Evolutionary conservation across 176 grass and related monocot genomes (phyloP).

Genomic region (Poa annua): DNA sequence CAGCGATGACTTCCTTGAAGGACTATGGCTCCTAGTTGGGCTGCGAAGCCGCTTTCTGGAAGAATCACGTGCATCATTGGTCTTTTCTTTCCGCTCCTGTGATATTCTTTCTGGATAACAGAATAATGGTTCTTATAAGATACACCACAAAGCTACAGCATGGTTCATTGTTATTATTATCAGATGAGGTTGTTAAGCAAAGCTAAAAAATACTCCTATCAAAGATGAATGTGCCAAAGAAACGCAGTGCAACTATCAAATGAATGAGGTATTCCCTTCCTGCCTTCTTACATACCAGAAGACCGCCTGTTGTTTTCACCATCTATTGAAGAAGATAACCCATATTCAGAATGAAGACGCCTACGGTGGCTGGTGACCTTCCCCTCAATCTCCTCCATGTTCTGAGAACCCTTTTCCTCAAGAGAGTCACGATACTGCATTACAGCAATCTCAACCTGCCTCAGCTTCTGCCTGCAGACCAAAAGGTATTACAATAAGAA

Average conservation of each 20-base stretch:
- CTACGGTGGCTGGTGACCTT: conserved; percentile 72
- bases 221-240: conserved; percentile 26
- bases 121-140: background rate
- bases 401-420: conserved; percentile 80
- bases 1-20: conserved; percentile 58
- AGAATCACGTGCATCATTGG: conserved; percentile 53
- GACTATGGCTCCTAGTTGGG: conserved; percentile 75
- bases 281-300: conserved; percentile 64
- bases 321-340: conserved; percentile 69
- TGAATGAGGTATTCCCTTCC: conserved; percentile 10
- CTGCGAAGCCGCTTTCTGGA: conserved; percentile 65
- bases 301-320: conserved; percentile 63
- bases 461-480: conserved; percentile 80
- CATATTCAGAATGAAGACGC: conserved; percentile 82
- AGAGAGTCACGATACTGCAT: conserved; percentile 92
- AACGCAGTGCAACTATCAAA: conserved; percentile 28
- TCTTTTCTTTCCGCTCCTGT: conserved; percentile 68
- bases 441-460: conserved; percentile 86
- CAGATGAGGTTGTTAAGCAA: background rate
- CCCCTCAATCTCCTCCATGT: conserved; percentile 83
- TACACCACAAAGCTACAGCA: background rate
- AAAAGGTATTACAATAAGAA: conserved; percentile 14
- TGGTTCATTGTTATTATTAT: conserved; percentile 3
- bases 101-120: conserved; percentile 63
- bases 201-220: background rate